Base-by-base conservation (phyloP, 2,329 filamentous ascomycete species). In the Microdochium paspali region DNA sequence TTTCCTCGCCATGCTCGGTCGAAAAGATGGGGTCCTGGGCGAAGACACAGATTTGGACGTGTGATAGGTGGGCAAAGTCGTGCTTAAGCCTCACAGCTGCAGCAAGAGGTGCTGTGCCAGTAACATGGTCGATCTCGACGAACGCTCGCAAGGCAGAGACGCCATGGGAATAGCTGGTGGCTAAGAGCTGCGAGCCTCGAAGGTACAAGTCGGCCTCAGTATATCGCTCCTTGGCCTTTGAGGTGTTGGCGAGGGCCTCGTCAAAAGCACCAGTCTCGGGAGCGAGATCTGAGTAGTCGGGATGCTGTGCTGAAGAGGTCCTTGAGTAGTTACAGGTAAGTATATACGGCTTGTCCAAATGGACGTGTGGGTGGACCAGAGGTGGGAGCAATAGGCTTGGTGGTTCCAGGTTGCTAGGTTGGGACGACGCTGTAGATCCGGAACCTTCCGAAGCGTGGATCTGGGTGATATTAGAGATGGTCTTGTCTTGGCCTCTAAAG, bases 291-390 rank as follows among this genome's bases (percentile, higher is more conserved):
- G 71, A 66, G 61, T 82, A 85, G 56, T 72, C 74, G 4, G 76
- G 72, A 53, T 79, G 71, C 10, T 46, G 39, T 2, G 54, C 18
- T 2, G 54, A 54, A 21, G 12, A 12, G 35, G 15, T 5, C 23
- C 48, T 9, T 9, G 32, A 35, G 4, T 53, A 51, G 50, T 62
- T 60, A 48, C 59, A 56, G 15, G 64, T 77, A 10, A 84, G 67
- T 24, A 84, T 63, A 54, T 78, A 84, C 32, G 77, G 73, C 57
- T 84, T 84, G 62, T 88, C 85, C 24, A 88, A 70, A 57, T 88
- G 85, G 45, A 88, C 77, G 54, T 88, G 84, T 7, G 84, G 82
- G 57, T 88, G 85, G 53, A 82, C 86, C 3, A 88, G 71, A 3
- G 66, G 44, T 5, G 66, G 64, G 5, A 69, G 53, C 2, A 68